Conservation (phyloP, 2,329 filamentous ascomycete genomes). For the Chaetomium sp. region DNA sequence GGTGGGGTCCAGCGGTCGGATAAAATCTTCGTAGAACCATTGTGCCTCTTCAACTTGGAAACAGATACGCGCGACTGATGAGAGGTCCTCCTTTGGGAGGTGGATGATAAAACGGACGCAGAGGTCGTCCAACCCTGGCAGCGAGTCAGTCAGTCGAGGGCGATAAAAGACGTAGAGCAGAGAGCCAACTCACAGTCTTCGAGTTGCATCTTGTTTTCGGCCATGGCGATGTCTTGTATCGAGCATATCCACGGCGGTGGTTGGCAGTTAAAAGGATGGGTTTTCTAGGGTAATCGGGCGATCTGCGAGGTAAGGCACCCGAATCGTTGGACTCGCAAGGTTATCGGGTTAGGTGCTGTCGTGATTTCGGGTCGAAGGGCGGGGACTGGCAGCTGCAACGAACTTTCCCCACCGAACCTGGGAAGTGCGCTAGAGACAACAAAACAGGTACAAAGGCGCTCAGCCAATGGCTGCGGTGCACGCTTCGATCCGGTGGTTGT, state of each 20-base stretch:
- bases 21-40: slow-evolving; percentile 99
- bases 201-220: slow-evolving; percentile 77
- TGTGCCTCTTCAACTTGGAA: slow-evolving; percentile 99
- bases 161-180: not conserved
- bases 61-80: slow-evolving; percentile 89
- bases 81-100: slow-evolving; percentile 86
- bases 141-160: slow-evolving; percentile 26
- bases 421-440: slow-evolving; percentile 10
- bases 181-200: slow-evolving; percentile 74
- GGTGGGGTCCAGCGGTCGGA: slow-evolving; percentile 81
- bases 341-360: slow-evolving; percentile 4
- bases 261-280: not conserved
- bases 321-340: not conserved
- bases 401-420: slow-evolving; percentile 13
- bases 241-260: slow-evolving; percentile 58
- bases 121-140: slow-evolving; percentile 88
- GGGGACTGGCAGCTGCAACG: slow-evolving; percentile 9
- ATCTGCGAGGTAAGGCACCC: not conserved
- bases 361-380: not conserved
- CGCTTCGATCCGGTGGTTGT: not conserved
- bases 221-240: slow-evolving; percentile 65
- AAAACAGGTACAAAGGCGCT: slow-evolving; percentile 8
- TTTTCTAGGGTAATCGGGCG: not conserved
- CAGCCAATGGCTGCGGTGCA: slow-evolving; percentile 6
- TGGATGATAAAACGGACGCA: slow-evolving; percentile 99